Evolutionary conservation across 2,329 filamentous ascomycete genomes (phyloP).

Genomic region (Pestalotiopsis sp.): DNA sequence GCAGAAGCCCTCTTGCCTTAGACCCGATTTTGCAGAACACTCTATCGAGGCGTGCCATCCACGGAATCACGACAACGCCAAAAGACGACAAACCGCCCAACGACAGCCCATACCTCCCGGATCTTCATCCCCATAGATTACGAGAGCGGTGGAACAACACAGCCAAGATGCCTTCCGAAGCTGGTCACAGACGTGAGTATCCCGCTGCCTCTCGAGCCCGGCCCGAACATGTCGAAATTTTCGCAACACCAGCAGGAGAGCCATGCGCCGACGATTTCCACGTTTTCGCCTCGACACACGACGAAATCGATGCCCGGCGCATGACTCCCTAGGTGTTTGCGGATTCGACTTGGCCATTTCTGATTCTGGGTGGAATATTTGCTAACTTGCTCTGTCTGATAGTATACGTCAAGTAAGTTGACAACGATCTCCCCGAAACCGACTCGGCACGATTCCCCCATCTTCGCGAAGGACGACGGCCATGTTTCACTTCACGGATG

Average conservation of each 20-base stretch:
- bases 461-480: background rate
- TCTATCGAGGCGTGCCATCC: conserved; percentile 6
- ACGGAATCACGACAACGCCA: conserved; percentile 33
- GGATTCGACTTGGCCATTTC: background rate
- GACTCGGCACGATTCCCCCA: background rate
- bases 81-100: conserved; percentile 40
- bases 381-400: conserved; percentile 41
- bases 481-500: background rate
- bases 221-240: background rate
- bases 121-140: conserved; percentile 41
- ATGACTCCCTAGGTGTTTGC: background rate
- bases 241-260: background rate
- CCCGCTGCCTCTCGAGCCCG: background rate
- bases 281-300: background rate
- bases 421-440: background rate
- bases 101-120: conserved; percentile 26
- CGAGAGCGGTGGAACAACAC: conserved; percentile 50
- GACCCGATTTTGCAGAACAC: conserved; percentile 2
- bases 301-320: background rate
- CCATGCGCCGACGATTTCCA: background rate
- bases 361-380: conserved; percentile 13
- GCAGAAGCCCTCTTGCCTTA: conserved; percentile 1
- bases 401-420: conserved; percentile 90
- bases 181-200: conserved; percentile 84
- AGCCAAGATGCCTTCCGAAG: conserved; percentile 85